Base-by-base conservation (phyloP, 352 stramenopile genomes). In the Pythium phragmitis region DNA sequence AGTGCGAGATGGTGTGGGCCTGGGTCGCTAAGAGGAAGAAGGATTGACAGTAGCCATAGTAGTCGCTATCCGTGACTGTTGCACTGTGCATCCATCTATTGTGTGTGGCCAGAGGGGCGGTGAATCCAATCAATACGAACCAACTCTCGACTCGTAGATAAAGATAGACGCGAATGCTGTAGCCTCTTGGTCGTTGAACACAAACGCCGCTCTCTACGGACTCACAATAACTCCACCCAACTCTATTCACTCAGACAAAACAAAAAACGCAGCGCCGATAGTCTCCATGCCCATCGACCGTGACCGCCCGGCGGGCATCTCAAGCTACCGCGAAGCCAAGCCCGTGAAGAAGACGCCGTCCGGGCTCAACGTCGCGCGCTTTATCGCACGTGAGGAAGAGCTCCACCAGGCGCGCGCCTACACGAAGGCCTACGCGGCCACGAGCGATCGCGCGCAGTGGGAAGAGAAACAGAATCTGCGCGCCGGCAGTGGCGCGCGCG, bases 1-100 rank as follows among this genome's bases (percentile, higher is more conserved):
- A 94, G 51, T 85, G 77, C 58, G 76, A 95, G 57, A 90, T 96
- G 78, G 55, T 87, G 43, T 96, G 87, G 87, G 88, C 87, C 14
- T 96, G 88, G 88, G 73, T 91, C 26, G 72, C 67, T 30, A 96
- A 96, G 72, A 63, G 80, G 55, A 74, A 73, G 61, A 73, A 73
- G 47, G 52, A 69, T 34, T 68, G 43, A 8, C 17, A 33, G 45
- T 50, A 3, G 45, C 16, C 7, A 23, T 48, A 9, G 14, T 3
- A 41, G 13, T 14, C 13, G 36, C 36, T 14, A 42, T 16, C 39
- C 39, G 13, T 21, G 39, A 8, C 13, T 16, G 16, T 21, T 19
- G 16, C 39, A n/a, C 2, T 46, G 43, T 39, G 34, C 11, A 13
- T 39, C 34, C 34, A 39, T 30, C 3, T 5, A 30, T 30, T 3